Conservation (phyloP, 1,139 yeast genomes). For the Blastobotrys proliferans region DNA sequence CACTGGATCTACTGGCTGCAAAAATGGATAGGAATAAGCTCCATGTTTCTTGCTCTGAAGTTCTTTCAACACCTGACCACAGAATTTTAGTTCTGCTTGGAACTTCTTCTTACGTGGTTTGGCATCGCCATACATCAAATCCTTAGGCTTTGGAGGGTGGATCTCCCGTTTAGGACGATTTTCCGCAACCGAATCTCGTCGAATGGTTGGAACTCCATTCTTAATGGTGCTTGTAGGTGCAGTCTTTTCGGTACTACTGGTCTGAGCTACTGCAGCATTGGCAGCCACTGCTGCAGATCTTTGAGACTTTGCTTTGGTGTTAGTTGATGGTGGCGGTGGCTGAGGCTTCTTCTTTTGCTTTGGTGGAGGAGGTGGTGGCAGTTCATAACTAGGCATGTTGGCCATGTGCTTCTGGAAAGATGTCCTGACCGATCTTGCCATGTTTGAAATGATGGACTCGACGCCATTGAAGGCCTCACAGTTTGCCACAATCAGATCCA, state of each 20-base stretch:
- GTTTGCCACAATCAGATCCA: constrained; percentile 78
- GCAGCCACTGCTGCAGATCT: constrained; percentile 29
- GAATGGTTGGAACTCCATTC: constrained; percentile 50
- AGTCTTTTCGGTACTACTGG: background rate
- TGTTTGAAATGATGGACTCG: constrained; percentile 74
- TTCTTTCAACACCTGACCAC: constrained; percentile 79
- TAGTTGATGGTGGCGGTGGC: constrained; percentile 27
- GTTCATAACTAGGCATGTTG: constrained; percentile 80
- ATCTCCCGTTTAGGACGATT: constrained; percentile 92
- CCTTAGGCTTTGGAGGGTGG: constrained; percentile 95
- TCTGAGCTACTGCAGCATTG: constrained; percentile 17
- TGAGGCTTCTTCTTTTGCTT: constrained; percentile 26
- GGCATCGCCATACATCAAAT: constrained; percentile 71
- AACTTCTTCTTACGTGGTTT: constrained; percentile 90
- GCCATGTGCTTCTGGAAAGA: constrained; percentile 91
- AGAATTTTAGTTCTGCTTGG: constrained; percentile 85
- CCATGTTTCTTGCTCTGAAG: constrained; percentile 79
- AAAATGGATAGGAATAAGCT: constrained; percentile 80
- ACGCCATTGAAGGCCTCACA: constrained; percentile 84
- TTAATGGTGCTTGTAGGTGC: constrained; percentile 21
- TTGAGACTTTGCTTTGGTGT: constrained; percentile 25
- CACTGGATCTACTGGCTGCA: constrained; percentile 93
- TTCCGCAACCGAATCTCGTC: constrained; percentile 60
- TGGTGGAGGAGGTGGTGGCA: constrained; percentile 38
- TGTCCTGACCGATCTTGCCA: constrained; percentile 87